These are phyloP conservation scores for Neurospora intermedia DNA, from an alignment of 495 filamentous ascomycete genomes.

Conservation along the genomic window DNA sequence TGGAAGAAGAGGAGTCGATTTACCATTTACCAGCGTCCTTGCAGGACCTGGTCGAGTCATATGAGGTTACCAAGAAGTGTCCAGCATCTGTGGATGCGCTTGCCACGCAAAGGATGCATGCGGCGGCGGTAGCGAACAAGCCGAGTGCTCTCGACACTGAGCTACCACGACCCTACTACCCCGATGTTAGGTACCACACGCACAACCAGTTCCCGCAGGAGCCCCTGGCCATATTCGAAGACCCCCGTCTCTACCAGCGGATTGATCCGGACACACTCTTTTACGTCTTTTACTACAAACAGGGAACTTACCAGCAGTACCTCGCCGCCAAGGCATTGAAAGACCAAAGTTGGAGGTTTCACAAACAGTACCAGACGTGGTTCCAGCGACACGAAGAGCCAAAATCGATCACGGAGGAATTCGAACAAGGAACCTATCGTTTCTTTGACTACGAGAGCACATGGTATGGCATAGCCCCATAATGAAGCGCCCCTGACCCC, in stretches of 20 bases:
- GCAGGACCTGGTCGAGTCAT: constrained; percentile 81
- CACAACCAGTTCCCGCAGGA: constrained; percentile 86
- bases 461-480: constrained; percentile 47
- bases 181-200: constrained; percentile 67
- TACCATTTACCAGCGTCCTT: constrained; percentile 89
- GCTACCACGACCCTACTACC: constrained; percentile 71
- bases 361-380: constrained; percentile 99
- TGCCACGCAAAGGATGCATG: constrained; percentile 61
- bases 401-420: constrained; percentile 96
- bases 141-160: constrained; percentile 73
- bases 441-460: constrained; percentile 99
- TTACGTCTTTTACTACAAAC: constrained; percentile 97
- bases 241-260: constrained; percentile 72
- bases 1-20: constrained; percentile 67
- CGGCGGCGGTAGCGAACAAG: constrained; percentile 54
- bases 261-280: constrained; percentile 97
- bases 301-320: constrained; percentile 91
- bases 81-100: constrained; percentile 45
- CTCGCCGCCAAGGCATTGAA: constrained; percentile 93
- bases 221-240: constrained; percentile 78
- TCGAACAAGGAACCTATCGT: constrained; percentile 94
- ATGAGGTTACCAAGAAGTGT: constrained; percentile 69
- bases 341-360: constrained; percentile 95
- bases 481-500: constrained; percentile 22
- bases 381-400: constrained; percentile 98